Evolutionary conservation across 805 yeast genomes (phyloP), one percentile per base, ranked within the genome.

Genomic region (Lipomyces starkeyi): DNA sequence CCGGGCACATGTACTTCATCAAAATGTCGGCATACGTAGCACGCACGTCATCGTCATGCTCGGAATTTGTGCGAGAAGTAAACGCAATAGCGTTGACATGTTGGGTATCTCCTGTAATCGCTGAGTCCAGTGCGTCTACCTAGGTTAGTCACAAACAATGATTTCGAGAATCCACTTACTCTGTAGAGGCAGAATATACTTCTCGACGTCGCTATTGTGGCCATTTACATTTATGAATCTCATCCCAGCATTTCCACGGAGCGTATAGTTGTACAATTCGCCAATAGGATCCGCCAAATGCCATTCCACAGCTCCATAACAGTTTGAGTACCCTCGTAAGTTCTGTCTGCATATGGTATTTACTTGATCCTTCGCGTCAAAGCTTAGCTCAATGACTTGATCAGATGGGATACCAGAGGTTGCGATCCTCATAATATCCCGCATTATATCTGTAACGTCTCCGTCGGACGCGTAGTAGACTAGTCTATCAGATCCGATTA

Each of bases 231-330:
- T 69, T 59, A 77, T 67, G 20, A 43, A 49, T 29, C 56, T 29
- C n/a, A 73, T 60, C 0, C 79, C 79, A 6, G 77, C 66, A 59
- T 76, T 74, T 27, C 76, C 73, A 56, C 79, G 68, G 4, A 77
- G 62, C 2, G 79, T 77, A 67, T 77, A 77, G 62, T 77, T 77
- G 70, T 75, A 77, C 13, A 73, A 53, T 6, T 66, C 53, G 9
- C 54, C 63, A 4, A 62, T 68, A 3, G 49, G 49, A 59, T 77
- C 78, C 20, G 76, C 66, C 32, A 61, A 37, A 64, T 77, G 69
- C 79, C 79, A 77, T 54, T 76, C 75, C 11, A 77, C 62, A 14
- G 75, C 79, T n/a, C 78, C 79, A 29, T 74, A 74, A 60, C 79
- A 77, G 8, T 63, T 65, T 49, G 75, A 69, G 25, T 72, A 59